phyloP scores from a whole-genome alignment of 2,329 filamentous ascomycete genomes.

The Basipetospora chlamydospora region DNA sequence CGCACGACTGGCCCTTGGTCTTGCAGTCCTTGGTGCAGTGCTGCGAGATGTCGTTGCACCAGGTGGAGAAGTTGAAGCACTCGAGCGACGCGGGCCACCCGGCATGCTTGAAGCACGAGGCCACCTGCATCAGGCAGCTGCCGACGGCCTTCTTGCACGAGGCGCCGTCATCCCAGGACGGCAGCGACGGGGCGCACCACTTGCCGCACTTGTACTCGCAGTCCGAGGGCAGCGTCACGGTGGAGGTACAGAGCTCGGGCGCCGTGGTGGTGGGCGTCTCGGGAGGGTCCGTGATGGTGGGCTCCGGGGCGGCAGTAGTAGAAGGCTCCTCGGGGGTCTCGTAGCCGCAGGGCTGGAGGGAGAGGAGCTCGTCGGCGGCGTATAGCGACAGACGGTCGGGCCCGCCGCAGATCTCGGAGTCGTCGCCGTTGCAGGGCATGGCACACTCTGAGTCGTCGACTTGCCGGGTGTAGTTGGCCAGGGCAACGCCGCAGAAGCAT shows the following conservation, averaged over 20 bases:
- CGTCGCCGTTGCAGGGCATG: too few species aligned
- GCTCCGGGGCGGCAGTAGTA: too few species aligned
- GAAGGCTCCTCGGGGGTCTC: too few species aligned
- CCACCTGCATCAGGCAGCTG: conserved; percentile 30
- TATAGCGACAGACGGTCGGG: too few species aligned
- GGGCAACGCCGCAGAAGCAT: too few species aligned
- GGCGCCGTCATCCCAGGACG: conserved; percentile 27
- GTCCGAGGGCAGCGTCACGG: conserved; percentile 25
- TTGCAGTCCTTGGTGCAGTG: conserved; percentile 28
- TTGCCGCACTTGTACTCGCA: conserved; percentile 41
- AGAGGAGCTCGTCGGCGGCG: too few species aligned
- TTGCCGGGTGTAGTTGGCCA: too few species aligned
- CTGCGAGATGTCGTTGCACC: conserved; percentile 29
- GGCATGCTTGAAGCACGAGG: conserved; percentile 35
- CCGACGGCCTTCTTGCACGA: conserved; percentile 27
- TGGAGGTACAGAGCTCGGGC: conserved; percentile 31
- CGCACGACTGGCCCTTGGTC: conserved; percentile 15
- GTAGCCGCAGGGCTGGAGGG: too few species aligned
- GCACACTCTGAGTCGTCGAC: too few species aligned
- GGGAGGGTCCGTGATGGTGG: conserved; percentile 13
- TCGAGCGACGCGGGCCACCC: conserved; percentile 32
- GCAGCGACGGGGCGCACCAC: conserved; percentile 37
- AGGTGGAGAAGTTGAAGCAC: conserved; percentile 35
- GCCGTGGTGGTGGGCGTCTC: conserved; percentile 18
- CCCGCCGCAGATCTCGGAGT: too few species aligned